Base-by-base conservation (phyloP, 2,329 filamentous ascomycete genomes). In the Exserohilum rostratum region DNA sequence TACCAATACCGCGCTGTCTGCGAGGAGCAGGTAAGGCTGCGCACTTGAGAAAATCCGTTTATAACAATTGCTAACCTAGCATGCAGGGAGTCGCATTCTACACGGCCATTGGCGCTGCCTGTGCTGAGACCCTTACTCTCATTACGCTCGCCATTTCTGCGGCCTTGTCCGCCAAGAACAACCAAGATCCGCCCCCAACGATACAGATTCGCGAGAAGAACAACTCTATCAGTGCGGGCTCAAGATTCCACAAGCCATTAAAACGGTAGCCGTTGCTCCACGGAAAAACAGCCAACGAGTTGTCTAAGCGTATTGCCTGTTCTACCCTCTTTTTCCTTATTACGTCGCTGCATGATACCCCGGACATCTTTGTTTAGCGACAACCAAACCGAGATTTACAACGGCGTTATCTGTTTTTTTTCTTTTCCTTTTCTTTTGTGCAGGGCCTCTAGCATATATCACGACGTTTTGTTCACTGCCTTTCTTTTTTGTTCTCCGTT, bases 1-100 rank as follows among this genome's bases (percentile, higher is more conserved):
- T 73, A 68, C 57, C 71, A 74, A 45, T 75, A 75, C 50, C 70
- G 70, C 57, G 68, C 69, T 25, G 71, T 75, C 43, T 75, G 72
- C 61, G 67, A 70, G 48, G 71, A 75, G 54, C 71, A 74, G 67
- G 72, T 74, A 55, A 54, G 59, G 48, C 35, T 30, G 7, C 27
- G 18, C 34, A 15, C 11, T 25, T 9, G 27, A 11, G 18, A 12
- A n/a, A 6, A 30, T 20, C 11, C 46, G 20, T 39, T 10, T 12
- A 17, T 6, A 34, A 2, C 39, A 46, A 34, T 20, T 7, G 40
- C 66, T 72, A 53, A 73, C 56, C 46, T 9, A 12, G 15, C 7
- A 17, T 33, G 6, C 53, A 74, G 72, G 70, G 65, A 30, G 57
- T 73, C 38, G 72, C 72, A 35, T 73, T 74, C 65, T 73, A 73